A percentile compares a stretch with the other conserved stretches of the same genome.
phyloP scores from a whole-genome alignment of 192 early-diverging fungal species.

The Backusella tuberculispora region DNA sequence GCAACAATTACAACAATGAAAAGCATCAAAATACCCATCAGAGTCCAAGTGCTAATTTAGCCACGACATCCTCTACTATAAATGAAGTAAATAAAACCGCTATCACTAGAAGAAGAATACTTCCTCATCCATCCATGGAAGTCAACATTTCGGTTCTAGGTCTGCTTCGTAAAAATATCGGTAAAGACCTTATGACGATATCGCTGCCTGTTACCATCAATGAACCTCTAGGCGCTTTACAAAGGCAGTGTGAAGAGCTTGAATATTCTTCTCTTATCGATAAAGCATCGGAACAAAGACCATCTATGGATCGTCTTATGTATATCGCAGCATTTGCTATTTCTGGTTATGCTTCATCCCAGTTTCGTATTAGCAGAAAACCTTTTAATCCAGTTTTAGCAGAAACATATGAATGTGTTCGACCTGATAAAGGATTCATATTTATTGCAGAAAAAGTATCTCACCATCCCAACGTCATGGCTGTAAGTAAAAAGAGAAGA shows the following conservation, averaged over 20 bases:
- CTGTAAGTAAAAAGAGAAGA: slow-evolving; percentile 32
- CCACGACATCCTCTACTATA: no score
- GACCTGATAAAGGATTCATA: slow-evolving; percentile 81
- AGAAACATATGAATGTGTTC: slow-evolving; percentile 92
- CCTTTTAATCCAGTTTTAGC: slow-evolving; percentile 93
- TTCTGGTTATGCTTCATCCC: slow-evolving; percentile 83
- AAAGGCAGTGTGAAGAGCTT: slow-evolving; percentile 90
- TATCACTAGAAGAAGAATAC: slow-evolving; percentile 57
- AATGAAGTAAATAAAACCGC: background rate
- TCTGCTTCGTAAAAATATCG: slow-evolving; percentile 87
- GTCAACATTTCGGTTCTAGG: slow-evolving; percentile 79
- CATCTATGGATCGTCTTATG: slow-evolving; percentile 77
- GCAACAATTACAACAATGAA: background rate
- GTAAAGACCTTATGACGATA: slow-evolving; percentile 93
- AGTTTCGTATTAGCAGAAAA: slow-evolving; percentile 82
- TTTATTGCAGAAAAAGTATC: slow-evolving; percentile 95
- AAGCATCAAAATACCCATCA: background rate
- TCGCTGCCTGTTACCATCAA: slow-evolving; percentile 94
- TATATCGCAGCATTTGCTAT: slow-evolving; percentile 85
- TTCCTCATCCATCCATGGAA: slow-evolving; percentile 79
- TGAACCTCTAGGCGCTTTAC: slow-evolving; percentile 90
- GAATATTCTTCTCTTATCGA: slow-evolving; percentile 86
- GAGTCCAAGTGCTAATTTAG: background rate
- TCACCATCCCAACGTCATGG: slow-evolving; percentile 94
- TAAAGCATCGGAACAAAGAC: slow-evolving; percentile 58